A percentile compares a stretch with the other conserved stretches of the same genome.
Evolutionary conservation across 305 asterid genomes (phyloP).

Genomic region (Lippia alba): DNA sequence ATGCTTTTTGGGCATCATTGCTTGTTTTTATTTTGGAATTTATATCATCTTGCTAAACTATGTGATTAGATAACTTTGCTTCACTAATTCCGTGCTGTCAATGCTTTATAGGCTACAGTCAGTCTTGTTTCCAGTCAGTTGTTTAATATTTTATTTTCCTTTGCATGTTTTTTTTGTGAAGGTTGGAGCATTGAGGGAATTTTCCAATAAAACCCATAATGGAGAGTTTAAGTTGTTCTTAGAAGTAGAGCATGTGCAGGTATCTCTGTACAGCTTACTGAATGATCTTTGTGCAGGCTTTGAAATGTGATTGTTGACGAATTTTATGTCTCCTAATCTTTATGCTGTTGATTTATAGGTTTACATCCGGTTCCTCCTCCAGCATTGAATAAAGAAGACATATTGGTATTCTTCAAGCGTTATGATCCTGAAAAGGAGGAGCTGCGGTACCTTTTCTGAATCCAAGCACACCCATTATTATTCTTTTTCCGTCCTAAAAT

Average conservation of each 20-base stretch:
- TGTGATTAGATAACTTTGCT: no score
- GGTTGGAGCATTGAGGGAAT: slow-evolving; percentile 94
- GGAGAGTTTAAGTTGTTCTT: slow-evolving; percentile 88
- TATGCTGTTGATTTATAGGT: slow-evolving; percentile 44
- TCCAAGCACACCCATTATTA: not conserved
- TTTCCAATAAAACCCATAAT: slow-evolving; percentile 75
- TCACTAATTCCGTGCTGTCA: no score
- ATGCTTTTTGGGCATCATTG: no score
- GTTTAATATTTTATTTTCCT: no score
- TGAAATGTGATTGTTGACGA: slow-evolving; percentile 1
- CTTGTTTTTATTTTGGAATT: no score
- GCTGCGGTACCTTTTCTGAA: slow-evolving; percentile 25
- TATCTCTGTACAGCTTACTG: slow-evolving; percentile 31
- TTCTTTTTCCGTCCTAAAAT: not conserved
- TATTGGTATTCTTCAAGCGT: slow-evolving; percentile 65
- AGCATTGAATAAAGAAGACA: slow-evolving; percentile 62
- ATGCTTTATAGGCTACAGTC: no score
- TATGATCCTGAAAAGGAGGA: slow-evolving; percentile 71
- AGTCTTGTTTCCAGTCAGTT: no score
- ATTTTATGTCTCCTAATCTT: not conserved
- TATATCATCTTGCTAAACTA: no score
- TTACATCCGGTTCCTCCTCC: slow-evolving; percentile 71
- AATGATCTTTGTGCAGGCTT: not conserved
- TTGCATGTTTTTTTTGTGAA: slow-evolving; percentile 37
- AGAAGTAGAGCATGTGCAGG: slow-evolving; percentile 82